A percentile compares a stretch with the other conserved stretches of the same genome.
Conservation (phyloP, 768 basidiomycete genomes). For the Mycena alexandri region DNA sequence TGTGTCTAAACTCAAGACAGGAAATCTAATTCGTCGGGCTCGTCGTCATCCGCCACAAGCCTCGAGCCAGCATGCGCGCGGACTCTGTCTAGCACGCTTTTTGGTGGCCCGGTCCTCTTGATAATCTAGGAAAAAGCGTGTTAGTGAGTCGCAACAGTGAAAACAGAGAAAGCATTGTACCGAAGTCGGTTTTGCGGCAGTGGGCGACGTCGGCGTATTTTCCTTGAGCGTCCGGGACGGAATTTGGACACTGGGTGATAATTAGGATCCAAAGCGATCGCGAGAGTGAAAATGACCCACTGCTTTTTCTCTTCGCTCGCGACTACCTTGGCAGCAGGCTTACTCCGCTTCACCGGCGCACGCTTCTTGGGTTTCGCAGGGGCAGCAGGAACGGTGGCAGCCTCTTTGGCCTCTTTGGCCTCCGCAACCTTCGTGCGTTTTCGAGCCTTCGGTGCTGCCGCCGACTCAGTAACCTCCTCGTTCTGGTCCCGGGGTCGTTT, state of each 20-base stretch:
- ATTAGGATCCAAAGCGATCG: neutral
- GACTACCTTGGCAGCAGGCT: neutral
- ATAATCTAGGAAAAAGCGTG: neutral
- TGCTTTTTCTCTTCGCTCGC: neutral
- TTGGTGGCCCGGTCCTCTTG: conserved; percentile 18
- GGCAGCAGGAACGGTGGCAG: neutral
- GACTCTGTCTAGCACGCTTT: conserved; percentile 34
- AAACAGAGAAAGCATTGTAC: neutral
- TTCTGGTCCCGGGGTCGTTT: conserved; percentile 23
- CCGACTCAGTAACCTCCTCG: conserved; percentile 17
- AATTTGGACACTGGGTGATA: conserved; percentile 1
- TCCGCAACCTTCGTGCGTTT: conserved; percentile 26
- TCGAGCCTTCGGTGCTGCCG: neutral
- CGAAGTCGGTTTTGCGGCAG: conserved; percentile 1
- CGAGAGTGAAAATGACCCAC: neutral
- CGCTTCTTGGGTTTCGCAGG: conserved; percentile 28
- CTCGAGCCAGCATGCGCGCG: conserved; percentile 4
- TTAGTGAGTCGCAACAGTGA: neutral
- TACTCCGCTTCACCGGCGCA: conserved; percentile 15
- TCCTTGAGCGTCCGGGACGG: conserved; percentile 28
- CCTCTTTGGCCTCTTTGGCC: neutral
- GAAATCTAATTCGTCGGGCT: conserved; percentile 36
- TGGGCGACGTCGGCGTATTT: conserved; percentile 5
- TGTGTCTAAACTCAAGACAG: conserved; percentile 24
- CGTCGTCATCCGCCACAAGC: conserved; percentile 16